Evolutionary conservation across 495 filamentous ascomycete genomes (phyloP), one percentile per base, ranked within the genome.

Genomic region (Hyphodiscus hymeniophilus): DNA sequence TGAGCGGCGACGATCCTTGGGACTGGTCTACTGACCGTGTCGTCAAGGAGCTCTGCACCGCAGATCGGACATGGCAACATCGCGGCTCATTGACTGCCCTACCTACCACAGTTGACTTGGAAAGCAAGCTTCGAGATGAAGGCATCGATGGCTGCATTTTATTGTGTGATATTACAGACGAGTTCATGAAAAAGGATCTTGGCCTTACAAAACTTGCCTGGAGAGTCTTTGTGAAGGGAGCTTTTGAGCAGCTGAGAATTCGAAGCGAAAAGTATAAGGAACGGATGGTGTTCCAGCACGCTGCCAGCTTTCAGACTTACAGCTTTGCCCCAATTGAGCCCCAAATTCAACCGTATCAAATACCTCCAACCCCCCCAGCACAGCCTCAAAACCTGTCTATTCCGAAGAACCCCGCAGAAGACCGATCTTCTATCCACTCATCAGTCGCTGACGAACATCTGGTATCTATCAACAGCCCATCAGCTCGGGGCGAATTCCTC

Each of bases 11-110:
- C 31, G 85, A 89, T 52, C 85, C 85, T 0, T 76, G 77, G 51
- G 61, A 77, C 51, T 90, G 85, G 85, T 67, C 67, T 18, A 67
- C 81, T 18, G 80, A 87, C 17, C 69, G 78, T 28, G 74, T 89
- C 1, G 74, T 86, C 0, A 59, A 62, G 11, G 81, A 81, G 43
- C 62, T 91, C 3, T 88, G 84, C 63, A 67, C 73, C 22, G 32
- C 61, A 2, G 56, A 68, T 16, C 60, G 67, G 31, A 71, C 72
- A 15, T 77, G 69, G 70, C 45, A 61, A 20, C 62, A 22, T 55
- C 61, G 23, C n/a, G 38, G 50, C 13, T 17, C 18, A 20, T 54
- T 12, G 3, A 49, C 33, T n/a, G 16, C 20, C 0, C 60, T 78
- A 6, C 81, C 80, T 16, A 67, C 84, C 34, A 61, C 67, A 0